Conservation (phyloP, 1,139 yeast genomes). For the Nematodospora anomalae region DNA sequence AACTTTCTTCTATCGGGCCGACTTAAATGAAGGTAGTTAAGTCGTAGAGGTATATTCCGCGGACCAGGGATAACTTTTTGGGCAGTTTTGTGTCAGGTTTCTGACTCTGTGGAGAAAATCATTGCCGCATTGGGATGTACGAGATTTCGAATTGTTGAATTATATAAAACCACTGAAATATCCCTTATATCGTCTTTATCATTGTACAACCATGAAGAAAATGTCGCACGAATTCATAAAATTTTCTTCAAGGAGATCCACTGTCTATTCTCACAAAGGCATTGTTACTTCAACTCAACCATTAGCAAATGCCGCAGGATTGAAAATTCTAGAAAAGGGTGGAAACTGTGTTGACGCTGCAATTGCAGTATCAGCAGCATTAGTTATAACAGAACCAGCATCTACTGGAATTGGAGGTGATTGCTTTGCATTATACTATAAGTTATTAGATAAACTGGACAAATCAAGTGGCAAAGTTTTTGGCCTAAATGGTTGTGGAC, state of each 20-base stretch:
- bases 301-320: constrained; percentile 73
- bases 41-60: too few relatives aligned
- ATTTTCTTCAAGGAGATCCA: constrained; percentile 67
- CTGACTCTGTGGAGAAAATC: too few relatives aligned
- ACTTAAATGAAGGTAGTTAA: too few relatives aligned
- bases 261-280: constrained; percentile 74
- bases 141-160: background rate
- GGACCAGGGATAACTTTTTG: background rate
- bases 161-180: background rate
- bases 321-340: constrained; percentile 62
- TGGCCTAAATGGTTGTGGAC: constrained; percentile 79
- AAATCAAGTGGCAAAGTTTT: constrained; percentile 36
- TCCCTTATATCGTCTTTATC: background rate
- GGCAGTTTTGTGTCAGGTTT: background rate
- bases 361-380: constrained; percentile 75
- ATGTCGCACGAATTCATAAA: constrained; percentile 22
- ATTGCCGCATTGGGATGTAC: too few relatives aligned
- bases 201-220: background rate
- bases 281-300: constrained; percentile 79
- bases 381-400: constrained; percentile 71
- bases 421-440: constrained; percentile 66
- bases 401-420: constrained; percentile 88
- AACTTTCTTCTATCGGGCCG: too few relatives aligned
- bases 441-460: constrained; percentile 36
- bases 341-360: constrained; percentile 85